A percentile compares a stretch with the other conserved stretches of the same genome.
Evolutionary conservation across 2,329 filamentous ascomycete species (phyloP).

Genomic region (Alternaria novae-zelandiae): DNA sequence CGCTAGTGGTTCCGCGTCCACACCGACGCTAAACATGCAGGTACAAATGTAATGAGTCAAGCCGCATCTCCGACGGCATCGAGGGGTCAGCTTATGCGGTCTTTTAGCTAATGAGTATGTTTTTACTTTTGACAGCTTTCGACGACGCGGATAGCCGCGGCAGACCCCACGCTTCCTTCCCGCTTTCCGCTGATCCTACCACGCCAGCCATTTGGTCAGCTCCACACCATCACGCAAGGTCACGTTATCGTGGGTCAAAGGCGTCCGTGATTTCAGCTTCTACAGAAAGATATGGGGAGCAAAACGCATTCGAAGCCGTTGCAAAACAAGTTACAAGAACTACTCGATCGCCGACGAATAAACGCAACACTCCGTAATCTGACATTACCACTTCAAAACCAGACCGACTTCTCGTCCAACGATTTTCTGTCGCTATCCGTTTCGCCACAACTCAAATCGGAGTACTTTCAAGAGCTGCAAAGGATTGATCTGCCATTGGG

Average conservation of each 20-base stretch:
- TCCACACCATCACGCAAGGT: background rate
- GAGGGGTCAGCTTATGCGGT: background rate
- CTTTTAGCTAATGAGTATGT: conserved; percentile 10
- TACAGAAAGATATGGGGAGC: conserved; percentile 13
- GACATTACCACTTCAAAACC: conserved; percentile 38
- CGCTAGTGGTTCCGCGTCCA: conserved; percentile 1
- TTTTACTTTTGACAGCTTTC: background rate
- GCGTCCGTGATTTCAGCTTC: background rate
- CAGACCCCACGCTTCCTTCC: conserved; percentile 3
- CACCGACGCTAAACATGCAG: conserved; percentile 5
- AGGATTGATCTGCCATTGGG: conserved; percentile 54
- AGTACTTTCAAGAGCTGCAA: conserved; percentile 57
- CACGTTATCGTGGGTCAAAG: background rate
- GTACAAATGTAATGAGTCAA: conserved; percentile 14
- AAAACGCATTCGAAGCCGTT: conserved; percentile 12
- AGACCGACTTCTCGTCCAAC: conserved; percentile 68
- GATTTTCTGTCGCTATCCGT: conserved; percentile 68
- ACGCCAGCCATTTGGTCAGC: background rate
- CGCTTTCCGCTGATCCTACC: background rate
- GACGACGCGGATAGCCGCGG: conserved; percentile 3
- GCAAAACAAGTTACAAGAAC: conserved; percentile 28
- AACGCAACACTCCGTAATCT: conserved; percentile 42
- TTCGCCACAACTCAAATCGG: conserved; percentile 54
- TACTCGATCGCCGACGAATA: conserved; percentile 51
- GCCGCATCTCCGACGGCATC: background rate